These are phyloP conservation scores for Yamadazyma philogaea DNA, from an alignment of 805 yeast genomes.

Conservation along the genomic window DNA sequence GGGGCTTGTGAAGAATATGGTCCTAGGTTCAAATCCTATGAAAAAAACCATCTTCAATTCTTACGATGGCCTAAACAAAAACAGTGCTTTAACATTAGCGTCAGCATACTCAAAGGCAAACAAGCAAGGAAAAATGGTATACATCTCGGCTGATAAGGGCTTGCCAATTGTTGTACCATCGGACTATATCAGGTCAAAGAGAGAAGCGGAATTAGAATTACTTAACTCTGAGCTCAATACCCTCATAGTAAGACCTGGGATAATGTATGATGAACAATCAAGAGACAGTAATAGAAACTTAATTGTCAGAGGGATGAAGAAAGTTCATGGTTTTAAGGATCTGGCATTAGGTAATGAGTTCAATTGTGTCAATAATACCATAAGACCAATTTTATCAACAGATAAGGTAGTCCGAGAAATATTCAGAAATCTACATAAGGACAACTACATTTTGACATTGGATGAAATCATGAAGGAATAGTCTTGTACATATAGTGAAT, in stretches of 20 bases:
- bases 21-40: slow-evolving; percentile 65
- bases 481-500: background rate
- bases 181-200: slow-evolving; percentile 71
- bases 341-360: slow-evolving; percentile 36
- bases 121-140: slow-evolving; percentile 42
- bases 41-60: slow-evolving; percentile 40
- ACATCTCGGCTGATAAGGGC: slow-evolving; percentile 74
- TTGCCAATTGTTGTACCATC: slow-evolving; percentile 59
- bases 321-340: slow-evolving; percentile 44
- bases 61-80: slow-evolving; percentile 64
- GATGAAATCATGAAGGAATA: slow-evolving; percentile 15
- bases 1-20: slow-evolving; percentile 9
- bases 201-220: slow-evolving; percentile 69
- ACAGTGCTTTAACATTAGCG: slow-evolving; percentile 65
- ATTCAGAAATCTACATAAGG: slow-evolving; percentile 52
- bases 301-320: slow-evolving; percentile 31
- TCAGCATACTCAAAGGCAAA: slow-evolving; percentile 10
- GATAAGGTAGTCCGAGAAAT: slow-evolving; percentile 63
- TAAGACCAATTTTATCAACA: slow-evolving; percentile 64
- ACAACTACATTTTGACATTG: slow-evolving; percentile 54
- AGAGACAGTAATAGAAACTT: slow-evolving; percentile 12
- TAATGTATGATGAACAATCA: slow-evolving; percentile 62
- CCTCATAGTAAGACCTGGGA: slow-evolving; percentile 74
- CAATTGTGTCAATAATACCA: slow-evolving; percentile 41
- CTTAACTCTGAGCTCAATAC: slow-evolving; percentile 50